Conservation (phyloP, 75 land plant species). For the Gnetum montanum region DNA sequence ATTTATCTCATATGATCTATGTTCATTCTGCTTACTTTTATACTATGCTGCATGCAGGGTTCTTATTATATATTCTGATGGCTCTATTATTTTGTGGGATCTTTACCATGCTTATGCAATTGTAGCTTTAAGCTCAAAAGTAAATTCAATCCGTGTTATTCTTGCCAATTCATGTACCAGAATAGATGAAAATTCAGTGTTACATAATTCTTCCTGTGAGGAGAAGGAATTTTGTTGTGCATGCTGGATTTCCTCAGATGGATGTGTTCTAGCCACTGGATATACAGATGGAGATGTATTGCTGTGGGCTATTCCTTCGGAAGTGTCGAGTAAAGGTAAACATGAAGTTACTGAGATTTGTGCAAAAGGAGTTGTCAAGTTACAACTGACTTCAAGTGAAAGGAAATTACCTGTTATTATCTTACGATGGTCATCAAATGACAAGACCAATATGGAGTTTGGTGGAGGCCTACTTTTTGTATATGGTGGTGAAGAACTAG, state of each 20-base stretch:
- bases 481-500: constrained; percentile 86
- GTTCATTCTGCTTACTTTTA: background rate
- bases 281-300: constrained; percentile 76
- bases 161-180: too few species aligned
- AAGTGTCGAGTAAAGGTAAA: constrained; percentile 18
- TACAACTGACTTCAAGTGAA: constrained; percentile 45
- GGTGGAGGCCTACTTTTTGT: constrained; percentile 54
- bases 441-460: constrained; percentile 22
- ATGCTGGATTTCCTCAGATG: constrained; percentile 58
- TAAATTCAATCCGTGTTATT: too few species aligned
- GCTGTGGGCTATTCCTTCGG: constrained; percentile 44
- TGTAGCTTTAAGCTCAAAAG: too few species aligned
- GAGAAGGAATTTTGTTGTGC: constrained; percentile 70
- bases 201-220: too few species aligned
- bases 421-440: constrained; percentile 52
- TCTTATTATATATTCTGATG: constrained; percentile 79
- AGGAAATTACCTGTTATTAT: constrained; percentile 76
- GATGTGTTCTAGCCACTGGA: constrained; percentile 59
- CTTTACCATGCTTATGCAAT: constrained; percentile 39
- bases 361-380: constrained; percentile 38
- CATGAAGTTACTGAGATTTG: constrained; percentile 3
- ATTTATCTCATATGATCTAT: too few species aligned
- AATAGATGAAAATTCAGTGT: too few species aligned
- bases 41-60: constrained; percentile 29
- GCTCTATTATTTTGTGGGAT: constrained; percentile 80